Conservation (phyloP, 345 rosid genomes). For the Pseudoturritis turrita region DNA sequence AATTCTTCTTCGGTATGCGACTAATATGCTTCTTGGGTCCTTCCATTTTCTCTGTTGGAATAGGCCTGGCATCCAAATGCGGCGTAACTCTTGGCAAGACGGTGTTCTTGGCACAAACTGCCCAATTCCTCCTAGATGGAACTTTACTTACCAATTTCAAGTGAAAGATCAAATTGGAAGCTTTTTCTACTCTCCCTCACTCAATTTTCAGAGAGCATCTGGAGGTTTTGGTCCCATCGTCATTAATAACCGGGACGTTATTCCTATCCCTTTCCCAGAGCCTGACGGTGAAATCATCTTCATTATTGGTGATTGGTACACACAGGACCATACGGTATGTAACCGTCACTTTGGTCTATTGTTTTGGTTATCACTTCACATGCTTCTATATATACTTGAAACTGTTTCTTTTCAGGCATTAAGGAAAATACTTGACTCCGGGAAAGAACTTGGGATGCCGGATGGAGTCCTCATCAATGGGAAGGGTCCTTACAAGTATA, state of each 20-base stretch:
- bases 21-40: neutral
- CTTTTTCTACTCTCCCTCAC: slow-evolving; percentile 79
- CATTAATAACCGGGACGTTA: slow-evolving; percentile 53
- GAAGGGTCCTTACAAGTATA: slow-evolving; percentile 84
- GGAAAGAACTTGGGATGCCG: slow-evolving; percentile 90
- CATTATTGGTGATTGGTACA: slow-evolving; percentile 89
- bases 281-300: slow-evolving; percentile 75
- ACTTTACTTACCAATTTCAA: slow-evolving; percentile 86
- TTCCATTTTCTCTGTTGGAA: neutral
- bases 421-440: slow-evolving; percentile 65
- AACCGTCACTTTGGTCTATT: neutral
- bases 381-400: neutral
- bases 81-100: slow-evolving; percentile 88
- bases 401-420: slow-evolving; percentile 47
- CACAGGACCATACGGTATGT: slow-evolving; percentile 69
- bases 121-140: slow-evolving; percentile 60
- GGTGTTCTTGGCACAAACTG: slow-evolving; percentile 92
- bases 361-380: neutral
- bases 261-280: slow-evolving; percentile 68
- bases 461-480: slow-evolving; percentile 97
- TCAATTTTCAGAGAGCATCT: slow-evolving; percentile 82
- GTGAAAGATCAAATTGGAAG: slow-evolving; percentile 96
- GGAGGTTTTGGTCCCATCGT: slow-evolving; percentile 90
- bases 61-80: slow-evolving; percentile 89
- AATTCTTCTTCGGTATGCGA: neutral